Evolutionary conservation across 2,329 filamentous ascomycete genomes (phyloP), one percentile per base, ranked within the genome.

Genomic region (Chalaropsis thielavioides): DNA sequence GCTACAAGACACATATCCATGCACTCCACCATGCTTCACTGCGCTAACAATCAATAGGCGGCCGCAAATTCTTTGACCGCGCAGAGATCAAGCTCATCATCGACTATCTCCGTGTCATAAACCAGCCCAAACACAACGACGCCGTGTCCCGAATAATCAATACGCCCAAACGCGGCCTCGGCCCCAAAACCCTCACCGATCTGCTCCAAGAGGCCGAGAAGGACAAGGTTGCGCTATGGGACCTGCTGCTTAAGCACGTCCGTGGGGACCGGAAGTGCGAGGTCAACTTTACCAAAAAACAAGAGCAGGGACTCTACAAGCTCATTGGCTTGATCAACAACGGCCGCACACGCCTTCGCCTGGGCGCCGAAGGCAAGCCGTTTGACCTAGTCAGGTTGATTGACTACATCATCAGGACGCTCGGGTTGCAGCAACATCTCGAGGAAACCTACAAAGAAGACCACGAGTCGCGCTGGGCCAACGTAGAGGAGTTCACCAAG

Each of bases 21-120:
- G 35, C 35, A 38, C 17, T 24, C 24, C 4, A 15, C 46, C n/a
- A 3, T 61, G 11, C 2, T 7, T 11, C 31, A 7, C 43, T 38
- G n/a, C 27, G 31, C 31, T 64, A 65, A 66, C 66, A 40, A 13
- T 35, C 61, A 27, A 13, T 31, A 68, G 68, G 64, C 44, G 92
- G 94, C 1, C 83, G 85, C 68, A 88, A 89, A 66, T 99, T 99
- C 73, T 97, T 95, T 71, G 94, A 99, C 69, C 85, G 94, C 62
- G 82, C 84, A 2, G 92, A 99, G 73, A 87, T 97, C 72, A 95
- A 94, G 73, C 80, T 90, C 6, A 73, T 97, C 0, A 75, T 97
- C 3, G 91, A 96, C 72, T 97, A 99, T 72, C 78, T 97, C 15
- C 83, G 91, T 40, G 87, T 95, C 2, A 84, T 96, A 40, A 84